These are phyloP conservation scores for Hyphopichia buzzinii DNA, from an alignment of 1,139 yeast genomes.

Conservation along the genomic window DNA sequence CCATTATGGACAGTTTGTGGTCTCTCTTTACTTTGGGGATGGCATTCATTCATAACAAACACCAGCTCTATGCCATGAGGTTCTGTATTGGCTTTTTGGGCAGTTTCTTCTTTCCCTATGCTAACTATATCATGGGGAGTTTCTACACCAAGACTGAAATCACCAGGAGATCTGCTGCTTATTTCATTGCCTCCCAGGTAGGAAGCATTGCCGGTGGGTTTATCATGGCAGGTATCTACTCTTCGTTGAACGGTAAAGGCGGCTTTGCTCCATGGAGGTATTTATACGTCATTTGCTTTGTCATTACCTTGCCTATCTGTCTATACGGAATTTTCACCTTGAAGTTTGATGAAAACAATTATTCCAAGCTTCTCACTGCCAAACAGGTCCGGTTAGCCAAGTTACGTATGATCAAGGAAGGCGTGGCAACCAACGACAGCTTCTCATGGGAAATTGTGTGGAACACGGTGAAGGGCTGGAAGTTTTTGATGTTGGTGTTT, in stretches of 20 bases:
- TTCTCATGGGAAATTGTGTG: conserved; percentile 9
- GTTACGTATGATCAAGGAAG: conserved; percentile 15
- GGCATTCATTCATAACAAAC: conserved; percentile 14
- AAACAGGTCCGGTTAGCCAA: conserved; percentile 14
- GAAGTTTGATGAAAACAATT: conserved; percentile 9
- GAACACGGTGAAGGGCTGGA: conserved; percentile 16
- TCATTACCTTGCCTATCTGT: conserved; percentile 14
- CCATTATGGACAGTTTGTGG: conserved; percentile 15
- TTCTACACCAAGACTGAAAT: conserved; percentile 17
- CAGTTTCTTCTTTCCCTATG: conserved; percentile 12
- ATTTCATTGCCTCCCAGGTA: conserved; percentile 16
- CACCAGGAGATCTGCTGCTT: conserved; percentile 17
- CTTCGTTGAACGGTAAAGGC: conserved; percentile 7
- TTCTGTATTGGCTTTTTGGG: conserved; percentile 17
- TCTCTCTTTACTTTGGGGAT: conserved; percentile 16
- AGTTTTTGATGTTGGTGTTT: conserved; percentile 19
- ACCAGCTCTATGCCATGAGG: conserved; percentile 17
- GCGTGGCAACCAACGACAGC: conserved; percentile 13
- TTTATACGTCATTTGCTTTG: conserved; percentile 11
- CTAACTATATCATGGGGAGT: conserved; percentile 13
- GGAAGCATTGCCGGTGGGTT: conserved; percentile 14
- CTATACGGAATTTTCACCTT: conserved; percentile 15
- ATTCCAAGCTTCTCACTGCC: conserved; percentile 7
- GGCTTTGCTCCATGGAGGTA: conserved; percentile 12
- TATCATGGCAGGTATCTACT: conserved; percentile 9